Conservation (phyloP, 2,329 filamentous ascomycete genomes). For the Alternaria arbusti region DNA sequence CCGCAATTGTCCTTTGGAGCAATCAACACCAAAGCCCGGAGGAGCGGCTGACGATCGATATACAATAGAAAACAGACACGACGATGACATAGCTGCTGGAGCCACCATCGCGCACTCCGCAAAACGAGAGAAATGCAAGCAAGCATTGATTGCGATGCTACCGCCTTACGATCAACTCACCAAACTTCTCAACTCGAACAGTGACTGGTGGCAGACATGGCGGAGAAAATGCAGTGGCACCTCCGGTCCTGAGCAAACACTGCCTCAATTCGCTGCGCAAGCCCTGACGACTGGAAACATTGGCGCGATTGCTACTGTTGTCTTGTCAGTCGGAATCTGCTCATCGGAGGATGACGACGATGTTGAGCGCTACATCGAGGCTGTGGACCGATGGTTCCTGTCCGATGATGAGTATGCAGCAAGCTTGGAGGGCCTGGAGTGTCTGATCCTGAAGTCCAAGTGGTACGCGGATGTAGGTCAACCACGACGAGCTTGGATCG, state of each 20-base stretch:
- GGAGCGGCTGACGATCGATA: constrained; percentile 27
- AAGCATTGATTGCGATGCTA: constrained; percentile 43
- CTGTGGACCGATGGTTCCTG: constrained; percentile 57
- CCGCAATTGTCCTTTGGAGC: constrained; percentile 27
- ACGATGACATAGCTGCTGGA: constrained; percentile 33
- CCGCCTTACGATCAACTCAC: constrained; percentile 44
- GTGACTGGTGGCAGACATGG: constrained; percentile 53
- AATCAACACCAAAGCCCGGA: constrained; percentile 20
- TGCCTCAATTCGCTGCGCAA: constrained; percentile 51
- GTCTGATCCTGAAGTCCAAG: constrained; percentile 58
- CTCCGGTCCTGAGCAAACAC: constrained; percentile 45
- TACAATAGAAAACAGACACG: constrained; percentile 40
- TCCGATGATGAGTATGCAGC: constrained; percentile 58
- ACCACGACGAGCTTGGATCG: constrained; percentile 62
- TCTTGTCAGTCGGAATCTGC: constrained; percentile 48
- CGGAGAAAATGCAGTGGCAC: constrained; percentile 53
- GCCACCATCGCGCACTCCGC: constrained; percentile 27
- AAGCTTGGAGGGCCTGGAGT: constrained; percentile 61
- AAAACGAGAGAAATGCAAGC: constrained; percentile 46
- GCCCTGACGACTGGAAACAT: constrained; percentile 53
- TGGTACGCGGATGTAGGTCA: constrained; percentile 62
- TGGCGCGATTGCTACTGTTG: constrained; percentile 46
- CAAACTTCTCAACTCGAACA: constrained; percentile 43
- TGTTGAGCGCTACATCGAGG: constrained; percentile 55
- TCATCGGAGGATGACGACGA: constrained; percentile 53